phyloP scores from a whole-genome alignment of 768 basidiomycete genomes.

The Pleurotus djamor region DNA sequence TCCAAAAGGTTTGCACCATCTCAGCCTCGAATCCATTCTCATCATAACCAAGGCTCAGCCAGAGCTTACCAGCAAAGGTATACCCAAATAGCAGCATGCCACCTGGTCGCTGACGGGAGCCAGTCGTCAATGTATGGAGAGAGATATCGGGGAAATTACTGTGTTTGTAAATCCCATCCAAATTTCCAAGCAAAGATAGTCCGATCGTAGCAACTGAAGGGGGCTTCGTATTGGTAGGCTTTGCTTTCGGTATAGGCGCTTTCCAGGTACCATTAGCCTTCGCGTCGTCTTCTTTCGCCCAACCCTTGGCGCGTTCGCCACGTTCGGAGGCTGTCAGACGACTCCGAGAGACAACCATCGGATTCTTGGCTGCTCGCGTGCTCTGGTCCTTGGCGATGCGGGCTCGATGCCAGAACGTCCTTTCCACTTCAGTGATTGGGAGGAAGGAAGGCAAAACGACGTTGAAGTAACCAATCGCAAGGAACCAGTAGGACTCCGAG shows the following conservation, averaged over 20 bases:
- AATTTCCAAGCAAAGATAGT: slow-evolving; percentile 79
- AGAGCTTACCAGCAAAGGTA: slow-evolving; percentile 71
- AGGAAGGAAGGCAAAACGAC: slow-evolving; percentile 75
- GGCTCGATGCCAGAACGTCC: slow-evolving; percentile 76
- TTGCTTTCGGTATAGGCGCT: slow-evolving; percentile 17
- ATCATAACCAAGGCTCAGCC: slow-evolving; percentile 82
- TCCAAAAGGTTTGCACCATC: slow-evolving; percentile 67
- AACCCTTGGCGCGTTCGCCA: slow-evolving; percentile 55
- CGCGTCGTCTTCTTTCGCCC: slow-evolving; percentile 78
- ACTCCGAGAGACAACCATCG: slow-evolving; percentile 59
- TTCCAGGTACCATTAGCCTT: slow-evolving; percentile 42
- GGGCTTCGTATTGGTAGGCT: slow-evolving; percentile 22
- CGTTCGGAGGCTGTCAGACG: slow-evolving; percentile 66
- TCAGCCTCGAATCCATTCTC: slow-evolving; percentile 68
- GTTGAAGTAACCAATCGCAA: slow-evolving; percentile 83
- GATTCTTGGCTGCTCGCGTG: slow-evolving; percentile 57
- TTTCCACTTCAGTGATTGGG: slow-evolving; percentile 36
- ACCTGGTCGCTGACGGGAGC: slow-evolving; percentile 75
- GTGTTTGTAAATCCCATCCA: slow-evolving; percentile 82
- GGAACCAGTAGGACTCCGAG: slow-evolving; percentile 74
- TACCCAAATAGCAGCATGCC: slow-evolving; percentile 84
- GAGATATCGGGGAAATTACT: slow-evolving; percentile 50
- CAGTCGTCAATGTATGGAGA: slow-evolving; percentile 77
- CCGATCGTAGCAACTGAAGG: slow-evolving; percentile 71
- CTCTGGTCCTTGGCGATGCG: slow-evolving; percentile 69